phyloP scores from a whole-genome alignment of 192 early-diverging fungal genomes.

The Spinellus fusiger region DNA sequence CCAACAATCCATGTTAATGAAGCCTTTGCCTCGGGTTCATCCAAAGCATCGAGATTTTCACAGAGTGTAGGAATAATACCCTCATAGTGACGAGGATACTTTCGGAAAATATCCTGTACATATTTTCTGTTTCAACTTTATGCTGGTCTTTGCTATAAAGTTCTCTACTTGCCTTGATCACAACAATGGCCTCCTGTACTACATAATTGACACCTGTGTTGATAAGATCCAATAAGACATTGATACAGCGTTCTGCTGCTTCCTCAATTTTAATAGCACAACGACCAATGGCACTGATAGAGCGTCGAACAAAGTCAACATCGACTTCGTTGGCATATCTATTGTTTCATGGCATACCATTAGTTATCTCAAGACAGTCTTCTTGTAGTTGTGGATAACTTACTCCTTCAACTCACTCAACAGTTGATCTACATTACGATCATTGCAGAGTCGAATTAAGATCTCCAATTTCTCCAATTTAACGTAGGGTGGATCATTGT shows the following conservation, averaged over 20 bases:
- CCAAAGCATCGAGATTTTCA: slow-evolving; percentile 81
- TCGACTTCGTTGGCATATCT: slow-evolving; percentile 95
- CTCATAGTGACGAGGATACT: slow-evolving; percentile 86
- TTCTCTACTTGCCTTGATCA: slow-evolving; percentile 63
- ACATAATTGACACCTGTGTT: slow-evolving; percentile 85
- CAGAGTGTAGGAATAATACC: slow-evolving; percentile 82
- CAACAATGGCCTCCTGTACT: slow-evolving; percentile 87
- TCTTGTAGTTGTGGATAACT: slow-evolving; percentile 5
- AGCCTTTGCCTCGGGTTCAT: slow-evolving; percentile 88
- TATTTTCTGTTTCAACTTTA: not conserved
- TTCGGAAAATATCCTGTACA: slow-evolving; percentile 83
- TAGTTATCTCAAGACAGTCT: not conserved
- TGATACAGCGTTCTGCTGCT: slow-evolving; percentile 80
- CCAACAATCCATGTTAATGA: slow-evolving; percentile 95
- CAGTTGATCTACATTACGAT: slow-evolving; percentile 85
- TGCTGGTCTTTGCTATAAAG: not conserved
- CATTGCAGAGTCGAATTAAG: slow-evolving; percentile 82
- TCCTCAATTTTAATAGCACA: slow-evolving; percentile 89
- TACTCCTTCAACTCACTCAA: slow-evolving; percentile 93
- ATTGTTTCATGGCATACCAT: not conserved
- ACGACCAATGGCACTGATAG: slow-evolving; percentile 85
- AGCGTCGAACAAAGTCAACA: slow-evolving; percentile 90
- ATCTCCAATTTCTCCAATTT: slow-evolving; percentile 95
- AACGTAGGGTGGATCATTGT: slow-evolving; percentile 97
- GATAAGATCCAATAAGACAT: slow-evolving; percentile 86